Evolutionary conservation across 2,329 filamentous ascomycete genomes (phyloP), one percentile per base, ranked within the genome.

Genomic region (Ophiostoma montium): DNA sequence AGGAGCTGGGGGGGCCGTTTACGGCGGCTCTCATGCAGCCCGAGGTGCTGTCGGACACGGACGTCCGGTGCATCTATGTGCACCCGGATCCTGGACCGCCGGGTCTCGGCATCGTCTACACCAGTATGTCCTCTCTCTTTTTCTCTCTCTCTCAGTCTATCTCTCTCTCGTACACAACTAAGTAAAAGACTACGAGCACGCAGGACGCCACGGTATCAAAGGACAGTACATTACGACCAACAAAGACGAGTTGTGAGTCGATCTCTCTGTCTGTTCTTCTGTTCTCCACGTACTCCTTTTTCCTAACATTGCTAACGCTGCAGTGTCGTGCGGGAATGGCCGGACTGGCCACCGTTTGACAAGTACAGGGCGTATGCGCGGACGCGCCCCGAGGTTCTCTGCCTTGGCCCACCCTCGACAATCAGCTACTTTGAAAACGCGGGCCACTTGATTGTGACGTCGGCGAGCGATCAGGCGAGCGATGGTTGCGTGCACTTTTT

Each of bases 401-500:
- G 18, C 15, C 41, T 47, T 13, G 59, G 60, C 7, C 61, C 68
- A 38, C 63, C 71, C 47, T 70, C 69, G 9, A 70, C 70, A 5
- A 67, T 77, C 54, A 65, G 66, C 50, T 74, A 71, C 48, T 68
- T 73, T 48, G 56, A 60, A 5, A 60, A 65, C 5, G 66, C 66
- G 1, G 60, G 67, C 50, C 65, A 59, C 35, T 57, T 75, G 4
- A 58, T 75, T 5, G 48, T 72, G 30, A 68, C 70, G 5, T 68
- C 68, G 7, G 8, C 6, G 3, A 27, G 12, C 15, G 15, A 12
- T 3, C 35, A 8, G 15, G 4, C 11, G 4, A 19, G 42, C 12
- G 35, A 58, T 64, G 15, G 53, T 16, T 15, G 39, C 5, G 13
- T 52, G 8, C 42, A 46, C 4, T 19, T 48, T n/a, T 51, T 51